These are phyloP conservation scores for Pestalotiopsis sp. DNA, from an alignment of 2,329 filamentous ascomycete genomes.

Conservation along the genomic window DNA sequence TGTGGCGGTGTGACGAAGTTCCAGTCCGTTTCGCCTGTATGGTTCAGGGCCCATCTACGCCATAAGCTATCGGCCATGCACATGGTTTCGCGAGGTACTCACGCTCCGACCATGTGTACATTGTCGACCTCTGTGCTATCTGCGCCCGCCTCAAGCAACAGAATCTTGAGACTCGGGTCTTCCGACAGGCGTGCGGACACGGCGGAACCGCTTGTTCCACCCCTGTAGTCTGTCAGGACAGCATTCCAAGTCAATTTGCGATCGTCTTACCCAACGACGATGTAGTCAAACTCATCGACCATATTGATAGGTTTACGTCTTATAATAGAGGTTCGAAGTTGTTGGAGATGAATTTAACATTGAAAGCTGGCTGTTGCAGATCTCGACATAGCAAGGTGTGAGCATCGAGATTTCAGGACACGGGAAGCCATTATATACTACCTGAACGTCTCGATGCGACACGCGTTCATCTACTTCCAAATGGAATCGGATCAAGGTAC, in stretches of 20 bases:
- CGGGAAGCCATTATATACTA: too few relatives aligned
- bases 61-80: background rate
- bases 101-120: background rate
- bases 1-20: constrained; percentile 47
- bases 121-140: background rate
- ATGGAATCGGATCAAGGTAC: background rate
- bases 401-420: too few relatives aligned
- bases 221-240: background rate
- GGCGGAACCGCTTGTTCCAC: background rate
- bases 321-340: background rate
- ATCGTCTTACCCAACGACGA: background rate
- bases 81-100: background rate
- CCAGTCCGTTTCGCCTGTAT: constrained; percentile 53
- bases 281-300: background rate
- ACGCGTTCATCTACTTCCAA: too few relatives aligned
- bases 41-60: constrained; percentile 43
- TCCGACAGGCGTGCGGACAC: background rate
- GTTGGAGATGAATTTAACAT: background rate
- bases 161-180: background rate
- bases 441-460: too few relatives aligned
- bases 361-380: background rate
- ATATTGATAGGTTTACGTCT: background rate
- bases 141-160: background rate
- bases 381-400: background rate
- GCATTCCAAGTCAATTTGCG: background rate